Evolutionary conservation across 2,329 filamentous ascomycete genomes (phyloP), one percentile per base, ranked within the genome.

Genomic region (Aspergillus costaricaensis): DNA sequence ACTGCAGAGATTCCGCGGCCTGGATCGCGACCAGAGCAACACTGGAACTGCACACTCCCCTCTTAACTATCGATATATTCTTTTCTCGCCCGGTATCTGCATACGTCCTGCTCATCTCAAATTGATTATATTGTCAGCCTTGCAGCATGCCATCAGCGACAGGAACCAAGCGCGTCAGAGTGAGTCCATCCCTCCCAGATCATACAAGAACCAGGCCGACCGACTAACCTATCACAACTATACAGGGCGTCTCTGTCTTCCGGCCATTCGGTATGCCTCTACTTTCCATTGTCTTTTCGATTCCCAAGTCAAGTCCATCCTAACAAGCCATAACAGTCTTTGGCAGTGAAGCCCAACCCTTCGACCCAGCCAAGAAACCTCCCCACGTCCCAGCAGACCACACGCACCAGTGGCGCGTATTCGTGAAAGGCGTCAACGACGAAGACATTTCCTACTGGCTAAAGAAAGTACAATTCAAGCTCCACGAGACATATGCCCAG

Each of bases 401-500:
- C 81, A 98, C 94, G 32, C 96, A 98, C 81, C 91, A 91, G 64
- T 99, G 95, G 95, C 88, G 90, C 71, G 91, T 98, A 65, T 98
- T 96, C 76, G 91, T 99, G 60, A 91, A 91, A 73, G 92, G 93
- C 50, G 83, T 96, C 57, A 92, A 96, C 70, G 91, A 91, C 75
- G 91, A 91, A 62, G 91, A 96, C 73, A 90, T 98, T 67, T 92
- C 91, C 27, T 95, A 96, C 77, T 99, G 95, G 92, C 84, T 98
- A 67, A 91, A 94, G 60, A 94, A 96, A 70, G 94, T 99, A 1
- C 93, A 97, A 76, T 99, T 99, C 81, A 98, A 98, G 77, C 86
- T 99, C 15, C 94, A 97, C 82, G 93, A 98, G 77, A 97, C 94
- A 9, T 98, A 97, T 75, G 88, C 92, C 27, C 96, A 97, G 76